Conservation (phyloP, 2,329 filamentous ascomycete species). For the Bipolaris bicolor region DNA sequence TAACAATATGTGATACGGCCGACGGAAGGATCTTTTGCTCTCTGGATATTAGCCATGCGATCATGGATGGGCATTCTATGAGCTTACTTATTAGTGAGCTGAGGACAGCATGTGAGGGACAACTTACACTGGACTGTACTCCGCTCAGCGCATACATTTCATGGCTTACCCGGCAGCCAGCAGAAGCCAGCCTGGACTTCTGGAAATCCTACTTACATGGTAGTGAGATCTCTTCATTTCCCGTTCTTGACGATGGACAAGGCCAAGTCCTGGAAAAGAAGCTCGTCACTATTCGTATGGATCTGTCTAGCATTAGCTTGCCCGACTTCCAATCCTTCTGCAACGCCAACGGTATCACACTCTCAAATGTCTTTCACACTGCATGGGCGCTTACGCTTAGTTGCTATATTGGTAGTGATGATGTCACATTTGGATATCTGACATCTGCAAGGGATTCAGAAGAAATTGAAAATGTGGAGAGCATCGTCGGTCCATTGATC, state of each 20-base stretch:
- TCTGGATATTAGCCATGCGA: slow-evolving; percentile 44
- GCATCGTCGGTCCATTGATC: slow-evolving; percentile 56
- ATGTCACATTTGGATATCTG: slow-evolving; percentile 56
- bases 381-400: slow-evolving; percentile 51
- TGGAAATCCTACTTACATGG: slow-evolving; percentile 42
- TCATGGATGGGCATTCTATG: slow-evolving; percentile 47
- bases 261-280: slow-evolving; percentile 22
- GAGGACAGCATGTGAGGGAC: slow-evolving; percentile 33
- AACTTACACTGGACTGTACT: slow-evolving; percentile 30
- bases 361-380: slow-evolving; percentile 55
- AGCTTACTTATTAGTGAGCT: slow-evolving; percentile 39
- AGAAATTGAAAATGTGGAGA: slow-evolving; percentile 48
- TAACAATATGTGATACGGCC: slow-evolving; percentile 38
- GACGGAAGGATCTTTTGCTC: slow-evolving; percentile 34
- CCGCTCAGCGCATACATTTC: slow-evolving; percentile 44
- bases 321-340: slow-evolving; percentile 47
- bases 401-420: slow-evolving; percentile 45
- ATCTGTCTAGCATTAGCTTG: slow-evolving; percentile 36
- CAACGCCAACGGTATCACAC: slow-evolving; percentile 53
- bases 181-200: slow-evolving; percentile 36
- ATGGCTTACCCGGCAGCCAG: slow-evolving; percentile 34
- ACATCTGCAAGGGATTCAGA: slow-evolving; percentile 50
- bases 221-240: slow-evolving; percentile 43
- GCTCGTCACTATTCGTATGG: slow-evolving; percentile 36
- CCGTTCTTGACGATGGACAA: slow-evolving; percentile 34